These are phyloP conservation scores for Arctium minus DNA, from an alignment of 129 eudicot species.

Conservation along the genomic window DNA sequence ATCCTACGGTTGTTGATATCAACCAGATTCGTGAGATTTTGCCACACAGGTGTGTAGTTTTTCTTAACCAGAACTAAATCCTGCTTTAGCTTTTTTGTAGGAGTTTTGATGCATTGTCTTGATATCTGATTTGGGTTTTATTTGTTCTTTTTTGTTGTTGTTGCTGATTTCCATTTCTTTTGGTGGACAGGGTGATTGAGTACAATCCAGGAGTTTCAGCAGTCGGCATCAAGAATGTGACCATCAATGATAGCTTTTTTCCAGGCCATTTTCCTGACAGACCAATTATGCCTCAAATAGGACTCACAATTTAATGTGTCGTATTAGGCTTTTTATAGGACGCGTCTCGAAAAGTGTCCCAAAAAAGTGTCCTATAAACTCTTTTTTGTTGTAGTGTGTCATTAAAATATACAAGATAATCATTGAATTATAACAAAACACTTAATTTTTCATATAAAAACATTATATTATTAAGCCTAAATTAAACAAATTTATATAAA, in stretches of 20 bases:
- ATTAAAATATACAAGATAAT: no score
- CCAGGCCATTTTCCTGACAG: conserved; percentile 99
- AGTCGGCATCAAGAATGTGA: conserved; percentile 95
- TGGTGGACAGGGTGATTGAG: conserved; percentile 96
- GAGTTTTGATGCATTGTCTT: not conserved
- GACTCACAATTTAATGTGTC: no score
- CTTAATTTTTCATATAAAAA: no score
- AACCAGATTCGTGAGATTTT: conserved; percentile 90
- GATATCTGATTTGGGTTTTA: conserved; percentile 15
- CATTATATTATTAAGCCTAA: no score
- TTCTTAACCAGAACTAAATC: not conserved
- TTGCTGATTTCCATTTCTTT: conserved; percentile 83
- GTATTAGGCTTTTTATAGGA: no score
- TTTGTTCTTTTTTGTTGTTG: conserved; percentile 1
- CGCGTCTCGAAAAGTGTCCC: no score
- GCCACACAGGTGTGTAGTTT: conserved; percentile 79
- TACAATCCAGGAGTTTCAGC: conserved; percentile 89
- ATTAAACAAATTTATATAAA: no score
- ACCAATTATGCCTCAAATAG: conserved; percentile 97
- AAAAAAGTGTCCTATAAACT: no score
- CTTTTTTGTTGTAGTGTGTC: no score
- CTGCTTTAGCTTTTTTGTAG: not conserved
- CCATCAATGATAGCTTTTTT: conserved; percentile 90
- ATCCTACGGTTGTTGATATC: conserved; percentile 84
- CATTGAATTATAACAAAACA: no score